phyloP scores from a whole-genome alignment of 768 basidiomycete species.

The Pleurotus citrinopileatus region DNA sequence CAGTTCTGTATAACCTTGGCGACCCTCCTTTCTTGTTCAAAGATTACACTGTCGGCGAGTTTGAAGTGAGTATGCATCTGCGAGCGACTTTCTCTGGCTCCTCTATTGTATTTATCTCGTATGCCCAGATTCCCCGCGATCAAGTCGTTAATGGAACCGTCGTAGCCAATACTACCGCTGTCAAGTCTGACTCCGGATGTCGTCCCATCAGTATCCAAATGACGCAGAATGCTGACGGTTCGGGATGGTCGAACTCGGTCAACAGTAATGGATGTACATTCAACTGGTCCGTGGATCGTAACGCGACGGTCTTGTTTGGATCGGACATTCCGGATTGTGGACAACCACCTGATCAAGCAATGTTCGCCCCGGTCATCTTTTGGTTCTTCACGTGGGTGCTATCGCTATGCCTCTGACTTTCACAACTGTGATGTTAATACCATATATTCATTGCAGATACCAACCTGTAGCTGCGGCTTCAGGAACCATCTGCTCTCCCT shows the following conservation, averaged over 20 bases:
- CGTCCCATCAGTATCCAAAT: slow-evolving; percentile 36
- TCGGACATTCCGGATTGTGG: slow-evolving; percentile 3
- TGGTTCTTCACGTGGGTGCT: slow-evolving; percentile 51
- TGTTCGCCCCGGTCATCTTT: slow-evolving; percentile 49
- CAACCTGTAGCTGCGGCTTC: slow-evolving; percentile 35
- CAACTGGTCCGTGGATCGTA: slow-evolving; percentile 37
- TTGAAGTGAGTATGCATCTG: slow-evolving; percentile 33
- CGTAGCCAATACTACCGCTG: slow-evolving; percentile 44
- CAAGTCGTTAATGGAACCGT: slow-evolving; percentile 43
- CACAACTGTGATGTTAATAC: neutral
- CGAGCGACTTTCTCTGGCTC: too few relatives aligned
- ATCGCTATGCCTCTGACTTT: too few relatives aligned
- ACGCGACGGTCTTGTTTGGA: slow-evolving; percentile 42
- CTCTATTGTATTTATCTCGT: neutral
- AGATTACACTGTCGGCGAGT: slow-evolving; percentile 43
- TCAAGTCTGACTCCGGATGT: slow-evolving; percentile 45
- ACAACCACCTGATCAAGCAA: slow-evolving; percentile 17
- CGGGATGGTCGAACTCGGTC: slow-evolving; percentile 42
- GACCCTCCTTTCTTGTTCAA: slow-evolving; percentile 44
- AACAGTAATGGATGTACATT: slow-evolving; percentile 37
- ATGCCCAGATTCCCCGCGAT: slow-evolving; percentile 35
- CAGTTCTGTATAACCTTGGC: slow-evolving; percentile 41
- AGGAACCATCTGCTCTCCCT: slow-evolving; percentile 46
- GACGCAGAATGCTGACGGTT: slow-evolving; percentile 24
- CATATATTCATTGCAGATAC: slow-evolving; percentile 20